phyloP scores from a whole-genome alignment of 495 filamentous ascomycete genomes.

The Terfezia boudieri region DNA sequence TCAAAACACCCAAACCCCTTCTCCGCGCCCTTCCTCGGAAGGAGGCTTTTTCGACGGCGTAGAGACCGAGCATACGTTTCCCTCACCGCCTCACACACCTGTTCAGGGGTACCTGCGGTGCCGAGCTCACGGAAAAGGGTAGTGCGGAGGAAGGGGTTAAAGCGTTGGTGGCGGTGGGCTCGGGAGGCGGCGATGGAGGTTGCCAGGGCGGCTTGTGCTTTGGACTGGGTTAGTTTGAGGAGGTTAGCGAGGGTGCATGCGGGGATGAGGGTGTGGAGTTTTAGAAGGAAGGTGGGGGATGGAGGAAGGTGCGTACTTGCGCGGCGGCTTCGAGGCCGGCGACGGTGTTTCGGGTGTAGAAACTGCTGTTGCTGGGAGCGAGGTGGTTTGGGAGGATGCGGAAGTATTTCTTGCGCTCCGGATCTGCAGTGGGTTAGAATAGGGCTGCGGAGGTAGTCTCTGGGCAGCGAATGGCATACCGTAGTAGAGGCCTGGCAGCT shows the following conservation, averaged over 20 bases:
- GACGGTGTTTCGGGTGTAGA: slow-evolving; percentile 1
- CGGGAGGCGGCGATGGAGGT: neutral
- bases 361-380: slow-evolving; percentile 9
- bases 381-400: slow-evolving; percentile 23
- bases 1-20: too few relatives aligned
- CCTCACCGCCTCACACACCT: too few relatives aligned
- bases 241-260: neutral
- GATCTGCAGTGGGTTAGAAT: slow-evolving; percentile 15
- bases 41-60: too few relatives aligned
- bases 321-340: neutral
- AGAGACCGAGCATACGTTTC: too few relatives aligned
- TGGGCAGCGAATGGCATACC: slow-evolving; percentile 11
- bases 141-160: neutral
- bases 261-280: neutral
- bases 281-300: neutral
- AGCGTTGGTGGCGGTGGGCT: neutral
- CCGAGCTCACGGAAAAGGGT: slow-evolving; percentile 1
- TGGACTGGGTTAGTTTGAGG: neutral
- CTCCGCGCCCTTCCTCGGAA: too few relatives aligned
- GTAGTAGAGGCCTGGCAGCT: slow-evolving; percentile 25
- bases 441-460: neutral
- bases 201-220: neutral
- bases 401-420: slow-evolving; percentile 27
- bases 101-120: too few relatives aligned
- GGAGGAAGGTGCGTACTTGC: neutral